Conservation (phyloP, 768 basidiomycete species). For the Mycena crocata region DNA sequence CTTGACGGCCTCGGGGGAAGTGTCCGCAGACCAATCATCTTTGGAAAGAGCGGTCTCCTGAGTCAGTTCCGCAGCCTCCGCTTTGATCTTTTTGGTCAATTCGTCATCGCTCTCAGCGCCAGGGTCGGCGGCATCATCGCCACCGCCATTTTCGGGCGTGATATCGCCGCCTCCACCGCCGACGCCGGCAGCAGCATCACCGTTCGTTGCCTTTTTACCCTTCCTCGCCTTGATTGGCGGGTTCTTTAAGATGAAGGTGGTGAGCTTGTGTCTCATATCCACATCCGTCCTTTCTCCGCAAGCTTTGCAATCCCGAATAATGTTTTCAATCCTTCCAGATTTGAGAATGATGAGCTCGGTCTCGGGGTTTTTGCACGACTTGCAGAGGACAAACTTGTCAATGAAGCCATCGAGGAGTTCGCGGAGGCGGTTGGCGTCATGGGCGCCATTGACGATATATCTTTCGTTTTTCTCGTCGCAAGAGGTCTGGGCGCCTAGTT, state of each 20-base stretch:
- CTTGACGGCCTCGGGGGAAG: slow-evolving; percentile 89
- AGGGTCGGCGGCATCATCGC: slow-evolving; percentile 56
- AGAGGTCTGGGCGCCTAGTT: slow-evolving; percentile 97
- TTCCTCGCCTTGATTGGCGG: slow-evolving; percentile 92
- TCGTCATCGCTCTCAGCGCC: slow-evolving; percentile 89
- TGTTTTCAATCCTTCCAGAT: slow-evolving; percentile 81
- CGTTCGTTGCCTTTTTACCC: slow-evolving; percentile 64
- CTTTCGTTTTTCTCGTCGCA: slow-evolving; percentile 97
- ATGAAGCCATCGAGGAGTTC: slow-evolving; percentile 98
- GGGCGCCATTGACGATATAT: slow-evolving; percentile 98
- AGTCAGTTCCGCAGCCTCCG: slow-evolving; percentile 84
- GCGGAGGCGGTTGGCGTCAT: slow-evolving; percentile 89
- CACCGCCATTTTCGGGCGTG: slow-evolving; percentile 52
- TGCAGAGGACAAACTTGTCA: slow-evolving; percentile 98
- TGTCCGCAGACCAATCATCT: slow-evolving; percentile 94
- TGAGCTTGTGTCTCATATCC: slow-evolving; percentile 97
- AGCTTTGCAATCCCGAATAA: slow-evolving; percentile 97
- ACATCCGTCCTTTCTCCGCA: slow-evolving; percentile 93
- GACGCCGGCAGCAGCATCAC: slow-evolving; percentile 61
- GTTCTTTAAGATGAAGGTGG: slow-evolving; percentile 97
- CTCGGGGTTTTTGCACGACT: slow-evolving; percentile 98
- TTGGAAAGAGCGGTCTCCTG: slow-evolving; percentile 67
- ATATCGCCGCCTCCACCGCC: slow-evolving; percentile 57
- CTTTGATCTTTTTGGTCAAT: slow-evolving; percentile 90
- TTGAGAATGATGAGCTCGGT: slow-evolving; percentile 95